Evolutionary conservation across 768 basidiomycete genomes (phyloP).

Genomic region (Rhizopogon salebrosus): DNA sequence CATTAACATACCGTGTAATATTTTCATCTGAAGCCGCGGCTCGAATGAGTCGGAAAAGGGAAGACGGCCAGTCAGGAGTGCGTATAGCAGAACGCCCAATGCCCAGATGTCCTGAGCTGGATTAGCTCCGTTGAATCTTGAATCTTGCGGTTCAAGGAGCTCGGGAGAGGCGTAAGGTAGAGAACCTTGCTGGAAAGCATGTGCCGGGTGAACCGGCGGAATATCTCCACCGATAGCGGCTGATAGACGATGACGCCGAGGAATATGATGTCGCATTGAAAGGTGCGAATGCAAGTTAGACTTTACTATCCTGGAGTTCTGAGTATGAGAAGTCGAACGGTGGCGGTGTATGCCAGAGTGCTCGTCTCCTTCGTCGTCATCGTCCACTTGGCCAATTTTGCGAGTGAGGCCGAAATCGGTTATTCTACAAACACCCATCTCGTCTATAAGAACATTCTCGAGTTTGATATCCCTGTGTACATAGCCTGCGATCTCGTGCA

Average conservation of each 20-base stretch:
- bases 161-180: slow-evolving; percentile 91
- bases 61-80: slow-evolving; percentile 75
- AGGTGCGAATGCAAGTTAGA: slow-evolving; percentile 11
- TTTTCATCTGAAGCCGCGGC: slow-evolving; percentile 87
- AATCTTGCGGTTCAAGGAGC: slow-evolving; percentile 59
- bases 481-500: slow-evolving; percentile 71
- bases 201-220: slow-evolving; percentile 25
- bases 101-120: slow-evolving; percentile 97
- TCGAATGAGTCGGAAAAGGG: slow-evolving; percentile 91
- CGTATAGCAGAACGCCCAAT: slow-evolving; percentile 83
- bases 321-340: slow-evolving; percentile 19
- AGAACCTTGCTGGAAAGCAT: slow-evolving; percentile 70
- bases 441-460: slow-evolving; percentile 93
- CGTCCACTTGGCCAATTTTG: slow-evolving; percentile 49
- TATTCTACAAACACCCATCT: slow-evolving; percentile 81
- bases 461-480: slow-evolving; percentile 96
- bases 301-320: slow-evolving; percentile 22
- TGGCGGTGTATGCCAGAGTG: slow-evolving; percentile 15
- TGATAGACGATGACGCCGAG: slow-evolving; percentile 47
- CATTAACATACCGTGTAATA: slow-evolving; percentile 65
- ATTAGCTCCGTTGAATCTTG: slow-evolving; percentile 25
- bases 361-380: slow-evolving; percentile 21
- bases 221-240: slow-evolving; percentile 33
- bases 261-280: slow-evolving; percentile 29
- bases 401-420: slow-evolving; percentile 81